Evolutionary conservation across 148 eudicot genomes (phyloP), one percentile per base, ranked within the genome.

Genomic region (Chenopodium album): DNA sequence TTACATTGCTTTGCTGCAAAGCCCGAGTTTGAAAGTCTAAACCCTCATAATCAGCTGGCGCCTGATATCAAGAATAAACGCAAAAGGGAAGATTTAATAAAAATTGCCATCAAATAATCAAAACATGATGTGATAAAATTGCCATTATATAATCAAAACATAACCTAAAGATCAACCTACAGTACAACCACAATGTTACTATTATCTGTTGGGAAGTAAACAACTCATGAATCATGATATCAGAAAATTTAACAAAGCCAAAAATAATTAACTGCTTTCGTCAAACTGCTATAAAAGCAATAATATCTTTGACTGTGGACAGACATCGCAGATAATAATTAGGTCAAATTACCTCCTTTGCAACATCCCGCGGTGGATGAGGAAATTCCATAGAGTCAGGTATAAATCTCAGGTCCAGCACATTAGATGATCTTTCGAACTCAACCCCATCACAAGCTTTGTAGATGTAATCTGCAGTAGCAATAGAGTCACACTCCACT

Each of bases 341-440:
- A 67, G 2, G 67, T 29, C 13, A 28, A 60, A 77, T 31, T 92
- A 96, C 99, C 94, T 94, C 99, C 26, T 85, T 92, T 29, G 98
- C 95, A 78, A 89, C 88, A 90, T 96, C 99, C 41, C 98, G 94
- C 72, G 99, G 93, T 54, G 88, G 90, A 81, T 89, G 94, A 81
- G 92, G 92, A 72, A 94, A 89, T 77, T 94, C 97, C 98, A 92
- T 86, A 62, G 96, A 88, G 79, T 96, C 95, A 12, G 99, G 99
- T 82, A 96, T 96, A 80, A 96, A 96, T 85, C 99, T 88, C 79
- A 96, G 78, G 85, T 96, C 99, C 88, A 96, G 85, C 80, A 89
- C 90, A 90, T 92, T 92, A 50, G 99, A 91, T 65, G 98, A 91
- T 87, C 97, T 91, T 86, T 92, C 99, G 82, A 96, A 89, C 87